Evolutionary conservation across 2,329 filamentous ascomycete species (phyloP).

Genomic region (Nectriaceae sp.): DNA sequence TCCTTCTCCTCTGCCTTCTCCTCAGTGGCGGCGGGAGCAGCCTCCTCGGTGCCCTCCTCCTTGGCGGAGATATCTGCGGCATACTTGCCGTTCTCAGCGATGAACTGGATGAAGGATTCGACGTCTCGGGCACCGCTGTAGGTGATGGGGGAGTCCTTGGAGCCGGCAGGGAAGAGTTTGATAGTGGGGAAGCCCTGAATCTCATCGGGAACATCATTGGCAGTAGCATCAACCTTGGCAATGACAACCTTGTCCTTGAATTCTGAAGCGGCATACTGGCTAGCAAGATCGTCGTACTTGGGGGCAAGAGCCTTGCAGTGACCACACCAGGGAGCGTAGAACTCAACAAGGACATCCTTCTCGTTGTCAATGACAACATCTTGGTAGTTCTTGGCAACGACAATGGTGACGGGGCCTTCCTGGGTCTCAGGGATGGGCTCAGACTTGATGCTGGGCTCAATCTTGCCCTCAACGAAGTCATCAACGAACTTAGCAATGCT

Average conservation of each 20-base stretch:
- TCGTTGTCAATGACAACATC: conserved; percentile 87
- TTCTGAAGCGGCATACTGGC: conserved; percentile 74
- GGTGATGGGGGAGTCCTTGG: conserved; percentile 81
- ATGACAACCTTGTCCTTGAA: conserved; percentile 85
- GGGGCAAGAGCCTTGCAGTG: conserved; percentile 99
- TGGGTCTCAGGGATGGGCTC: conserved; percentile 94
- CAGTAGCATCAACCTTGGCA: conserved; percentile 95
- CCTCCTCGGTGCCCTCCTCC: conserved; percentile 58
- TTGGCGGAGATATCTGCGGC: conserved; percentile 66
- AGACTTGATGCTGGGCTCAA: conserved; percentile 97
- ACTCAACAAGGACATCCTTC: conserved; percentile 97
- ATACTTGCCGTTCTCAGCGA: conserved; percentile 94
- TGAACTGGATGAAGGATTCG: conserved; percentile 88
- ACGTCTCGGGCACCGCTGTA: conserved; percentile 87
- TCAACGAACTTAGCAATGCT: conserved; percentile 81
- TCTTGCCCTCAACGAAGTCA: conserved; percentile 81
- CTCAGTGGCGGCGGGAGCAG: conserved; percentile 55
- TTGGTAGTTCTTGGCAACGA: conserved; percentile 94
- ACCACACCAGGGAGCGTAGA: conserved; percentile 99
- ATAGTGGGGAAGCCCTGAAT: conserved; percentile 98
- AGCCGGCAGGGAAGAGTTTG: conserved; percentile 92
- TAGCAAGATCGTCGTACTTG: conserved; percentile 90
- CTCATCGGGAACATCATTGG: conserved; percentile 96
- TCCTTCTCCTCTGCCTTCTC: conserved; percentile 50
- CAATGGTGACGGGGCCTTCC: conserved; percentile 81